Base-by-base conservation (phyloP, 257 asterid genomes). In the Gynochthodes officinalis region DNA sequence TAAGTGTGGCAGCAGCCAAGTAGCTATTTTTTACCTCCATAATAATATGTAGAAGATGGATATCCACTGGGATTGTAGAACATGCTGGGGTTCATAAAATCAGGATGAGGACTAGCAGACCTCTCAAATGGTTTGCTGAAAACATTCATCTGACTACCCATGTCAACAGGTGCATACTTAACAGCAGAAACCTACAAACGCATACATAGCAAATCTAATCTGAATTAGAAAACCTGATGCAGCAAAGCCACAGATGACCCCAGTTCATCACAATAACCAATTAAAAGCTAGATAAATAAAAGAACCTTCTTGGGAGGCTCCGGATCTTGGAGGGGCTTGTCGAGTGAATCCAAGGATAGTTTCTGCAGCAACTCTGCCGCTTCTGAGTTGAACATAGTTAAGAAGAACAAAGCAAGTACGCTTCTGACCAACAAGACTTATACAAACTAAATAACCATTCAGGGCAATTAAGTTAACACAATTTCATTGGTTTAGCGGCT, bases 311-410 rank as follows among this genome's bases (percentile, higher is more conserved):
- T 79, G 43, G 76, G 53, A 43, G 78, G 46, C 33, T 80, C 84
- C 14, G 80, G 71, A 58, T 62, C 78, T 64, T 73, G 86, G 23
- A 74, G 78, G 10, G 80, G 57, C 67, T 79, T 79, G 25, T 75
- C 72, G 46, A 75, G 84, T 0, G 78, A 37, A 54, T 82, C 82
- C 68, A 82, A 25, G 21, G 84, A 71, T 49, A 79, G 71, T 18
- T 80, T 80, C 74, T 83, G 84, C 79, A 80, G 80, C 70, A 77
- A 64, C 67, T 75, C 82, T n/a, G 76, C 75, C 2, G 84, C 82
- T 64, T 80, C 77, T 83, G 77, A 5, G 60, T 66, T 28, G 58
- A 32, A 15, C 43, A 40, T 16, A 48, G 59, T 69, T 72, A 75
- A 61, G 74, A 53, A 72, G 46, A 21, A 64, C 32, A 30, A 64